Evolutionary conservation across 129 eudicot species (phyloP), one percentile per base, ranked within the genome.

Genomic region (Flaveria ramosissima): DNA sequence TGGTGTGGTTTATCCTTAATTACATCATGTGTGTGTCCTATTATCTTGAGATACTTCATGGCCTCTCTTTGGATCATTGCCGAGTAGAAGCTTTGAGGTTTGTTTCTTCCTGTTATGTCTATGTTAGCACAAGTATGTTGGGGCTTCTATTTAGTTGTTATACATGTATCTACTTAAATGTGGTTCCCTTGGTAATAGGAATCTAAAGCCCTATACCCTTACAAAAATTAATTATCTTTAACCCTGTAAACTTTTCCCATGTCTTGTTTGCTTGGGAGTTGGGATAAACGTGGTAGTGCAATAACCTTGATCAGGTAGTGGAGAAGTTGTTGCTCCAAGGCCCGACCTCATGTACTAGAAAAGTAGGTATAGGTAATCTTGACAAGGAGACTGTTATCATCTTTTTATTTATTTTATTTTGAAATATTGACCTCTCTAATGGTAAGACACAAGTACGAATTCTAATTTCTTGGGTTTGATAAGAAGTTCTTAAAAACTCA

Each of bases 111-210:
- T 71, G 46, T 70, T 24, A 50, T 26, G 47, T 50, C 26, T 30
- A 16, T 36, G 70, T 65, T 65, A 65, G 16, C 23, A 27, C 9
- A 11, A 30, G 36, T 71, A 71, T 71, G 43, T 47, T 24, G 27
- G 14, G 74, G 63, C 32, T 71, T 51, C 64, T 71, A 51, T 71
- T 26, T 71, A 50, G 32, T 36, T 70, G 61, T 15, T 27, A 19
- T 9, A 17, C 2, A 17, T 50, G 17, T 30, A 51, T 70, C 20
- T 45, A 43, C 43, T 10, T 63, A 19, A 19, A 45, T 46, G 21
- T 30, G 39, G 26, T 69, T 19, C 20, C 57, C 73, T 46, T 46
- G 13, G 39, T 46, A 46, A 46, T 21, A 21, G 73, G 52, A 15
- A 21, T 46, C 73, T 21, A 7, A 46, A 21, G 45, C 21, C 59